phyloP scores from a whole-genome alignment of 345 rosid genomes.

The Psidium friedrichsthalianum region DNA sequence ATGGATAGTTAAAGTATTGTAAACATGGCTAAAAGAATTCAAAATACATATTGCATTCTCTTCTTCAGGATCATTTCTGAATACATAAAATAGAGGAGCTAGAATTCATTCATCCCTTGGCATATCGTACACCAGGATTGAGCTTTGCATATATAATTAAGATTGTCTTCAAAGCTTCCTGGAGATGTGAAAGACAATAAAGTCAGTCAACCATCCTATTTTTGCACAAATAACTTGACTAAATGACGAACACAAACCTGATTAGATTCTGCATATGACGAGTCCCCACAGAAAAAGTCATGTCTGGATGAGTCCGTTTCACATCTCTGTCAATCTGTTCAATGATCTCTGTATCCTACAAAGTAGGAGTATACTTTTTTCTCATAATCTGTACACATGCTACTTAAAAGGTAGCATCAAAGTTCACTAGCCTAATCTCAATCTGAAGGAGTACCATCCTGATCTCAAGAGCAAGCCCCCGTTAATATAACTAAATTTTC shows the following conservation, averaged over 20 bases:
- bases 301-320: conserved; percentile 92
- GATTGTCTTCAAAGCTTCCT: conserved; percentile 79
- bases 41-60: conserved; percentile 55
- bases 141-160: conserved; percentile 81
- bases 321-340: conserved; percentile 98
- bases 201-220: not conserved
- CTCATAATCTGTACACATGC: not conserved
- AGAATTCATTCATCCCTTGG: conserved; percentile 98
- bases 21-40: not conserved
- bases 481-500: not conserved
- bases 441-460: not conserved
- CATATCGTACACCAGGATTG: conserved; percentile 96
- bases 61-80: conserved; percentile 70
- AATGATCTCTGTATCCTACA: conserved; percentile 74
- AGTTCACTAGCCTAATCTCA: not conserved
- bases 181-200: conserved; percentile 4
- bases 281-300: conserved; percentile 90
- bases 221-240: not conserved
- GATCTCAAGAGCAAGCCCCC: not conserved
- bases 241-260: conserved; percentile 37
- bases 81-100: conserved; percentile 85
- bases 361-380: conserved; percentile 1
- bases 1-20: not conserved
- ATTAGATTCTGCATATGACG: conserved; percentile 60
- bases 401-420: not conserved